Conservation (phyloP, 75 land plant species). For the Larix kaempferi region DNA sequence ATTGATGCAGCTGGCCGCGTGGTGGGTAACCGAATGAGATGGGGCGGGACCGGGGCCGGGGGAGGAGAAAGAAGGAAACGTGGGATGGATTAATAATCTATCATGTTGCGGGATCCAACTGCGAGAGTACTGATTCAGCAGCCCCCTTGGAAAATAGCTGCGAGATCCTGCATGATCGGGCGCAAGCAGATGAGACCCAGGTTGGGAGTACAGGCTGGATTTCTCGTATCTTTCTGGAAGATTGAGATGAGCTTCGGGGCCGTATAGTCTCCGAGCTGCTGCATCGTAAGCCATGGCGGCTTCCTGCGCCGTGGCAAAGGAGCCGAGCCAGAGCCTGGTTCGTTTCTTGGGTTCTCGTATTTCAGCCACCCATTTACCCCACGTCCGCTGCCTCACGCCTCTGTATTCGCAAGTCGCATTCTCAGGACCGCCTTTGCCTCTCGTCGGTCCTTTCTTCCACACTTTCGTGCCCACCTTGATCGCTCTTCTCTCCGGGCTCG, state of each 20-base stretch:
- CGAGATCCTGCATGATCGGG: background rate
- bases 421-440: conserved; percentile 93
- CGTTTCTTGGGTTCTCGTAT: conserved; percentile 90
- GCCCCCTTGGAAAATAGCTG: background rate
- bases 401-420: conserved; percentile 80
- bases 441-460: conserved; percentile 83
- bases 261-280: conserved; percentile 69
- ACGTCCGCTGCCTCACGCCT: conserved; percentile 83
- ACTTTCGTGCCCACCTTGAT: conserved; percentile 30
- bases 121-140: background rate
- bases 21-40: background rate
- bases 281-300: conserved; percentile 88
- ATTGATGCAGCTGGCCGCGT: conserved; percentile 25
- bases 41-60: too few species aligned
- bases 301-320: conserved; percentile 82
- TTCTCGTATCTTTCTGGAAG: conserved; percentile 51
- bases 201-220: conserved; percentile 6
- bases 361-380: conserved; percentile 97
- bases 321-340: conserved; percentile 81
- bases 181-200: background rate
- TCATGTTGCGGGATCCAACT: background rate
- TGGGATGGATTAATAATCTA: background rate
- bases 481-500: background rate
- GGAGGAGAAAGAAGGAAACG: background rate
- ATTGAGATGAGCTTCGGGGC: conserved; percentile 77